Evolutionary conservation across 805 yeast genomes (phyloP).

Genomic region (Zygoascus biomembranicola): DNA sequence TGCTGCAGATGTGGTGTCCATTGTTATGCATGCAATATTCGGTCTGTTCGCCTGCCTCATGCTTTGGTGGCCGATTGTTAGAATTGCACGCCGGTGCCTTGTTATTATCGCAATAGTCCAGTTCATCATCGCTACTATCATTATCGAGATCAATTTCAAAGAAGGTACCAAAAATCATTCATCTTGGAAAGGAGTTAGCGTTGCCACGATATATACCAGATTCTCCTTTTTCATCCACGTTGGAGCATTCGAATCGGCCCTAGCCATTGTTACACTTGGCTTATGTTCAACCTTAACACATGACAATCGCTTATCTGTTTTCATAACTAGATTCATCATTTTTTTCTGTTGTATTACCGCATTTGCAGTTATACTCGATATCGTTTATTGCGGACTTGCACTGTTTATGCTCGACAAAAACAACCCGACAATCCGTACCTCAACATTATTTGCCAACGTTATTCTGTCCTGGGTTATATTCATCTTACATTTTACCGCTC

Average conservation of each 20-base stretch:
- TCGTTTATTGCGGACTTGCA: slow-evolving; percentile 19
- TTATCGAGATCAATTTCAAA: background rate
- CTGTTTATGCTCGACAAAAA: slow-evolving; percentile 2
- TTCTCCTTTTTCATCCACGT: background rate
- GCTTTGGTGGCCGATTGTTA: background rate
- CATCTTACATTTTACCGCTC: slow-evolving; percentile 16
- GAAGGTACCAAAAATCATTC: background rate
- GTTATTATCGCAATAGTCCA: background rate
- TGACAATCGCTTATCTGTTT: slow-evolving; percentile 16
- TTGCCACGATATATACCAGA: background rate
- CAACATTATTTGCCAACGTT: background rate
- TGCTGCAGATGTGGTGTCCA: background rate
- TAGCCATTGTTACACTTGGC: background rate
- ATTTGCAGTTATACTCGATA: slow-evolving; percentile 11
- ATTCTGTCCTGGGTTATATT: slow-evolving; percentile 8
- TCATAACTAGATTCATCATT: slow-evolving; percentile 13
- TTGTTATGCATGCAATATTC: background rate
- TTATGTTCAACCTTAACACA: background rate
- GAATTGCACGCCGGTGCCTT: background rate
- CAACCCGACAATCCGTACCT: background rate
- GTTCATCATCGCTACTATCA: background rate
- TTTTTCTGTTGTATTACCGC: slow-evolving; percentile 10
- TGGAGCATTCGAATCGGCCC: background rate
- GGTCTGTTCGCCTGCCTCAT: background rate
- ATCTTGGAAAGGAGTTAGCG: background rate